Evolutionary conservation across 345 rosid genomes (phyloP).

Genomic region (Brassica carinata): DNA sequence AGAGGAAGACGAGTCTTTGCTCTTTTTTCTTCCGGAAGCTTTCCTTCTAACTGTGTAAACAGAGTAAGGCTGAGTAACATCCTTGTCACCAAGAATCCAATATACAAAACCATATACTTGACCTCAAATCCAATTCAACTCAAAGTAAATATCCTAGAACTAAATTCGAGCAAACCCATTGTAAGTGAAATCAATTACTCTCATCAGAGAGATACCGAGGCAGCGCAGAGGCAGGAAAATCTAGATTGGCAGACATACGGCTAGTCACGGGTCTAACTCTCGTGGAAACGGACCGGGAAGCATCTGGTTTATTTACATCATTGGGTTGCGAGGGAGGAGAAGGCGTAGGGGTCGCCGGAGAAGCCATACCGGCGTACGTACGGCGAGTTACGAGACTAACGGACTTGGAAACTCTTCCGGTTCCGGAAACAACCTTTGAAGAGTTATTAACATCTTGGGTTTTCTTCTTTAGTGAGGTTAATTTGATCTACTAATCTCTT

Average conservation of each 20-base stretch:
- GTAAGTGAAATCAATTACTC: conserved; percentile 16
- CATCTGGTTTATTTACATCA: conserved; percentile 8
- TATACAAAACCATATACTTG: conserved; percentile 26
- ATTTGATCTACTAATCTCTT: conserved; percentile 34
- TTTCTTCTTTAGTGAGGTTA: conserved; percentile 24
- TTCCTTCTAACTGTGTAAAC: conserved; percentile 45
- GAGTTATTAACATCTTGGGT: conserved; percentile 3
- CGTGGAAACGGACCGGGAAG: conserved; percentile 1
- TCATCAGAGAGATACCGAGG: conserved; percentile 16
- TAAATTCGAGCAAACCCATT: background rate
- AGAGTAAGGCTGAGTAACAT: conserved; percentile 39
- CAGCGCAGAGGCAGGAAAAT: conserved; percentile 32
- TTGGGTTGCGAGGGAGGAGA: conserved; percentile 1
- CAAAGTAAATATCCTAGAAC: background rate
- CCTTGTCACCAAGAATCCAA: background rate
- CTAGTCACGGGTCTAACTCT: conserved; percentile 13
- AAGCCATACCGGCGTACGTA: conserved; percentile 20
- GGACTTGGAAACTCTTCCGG: background rate
- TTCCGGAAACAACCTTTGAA: background rate
- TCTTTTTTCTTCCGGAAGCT: conserved; percentile 40
- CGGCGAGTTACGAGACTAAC: conserved; percentile 19
- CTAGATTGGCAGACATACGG: conserved; percentile 32
- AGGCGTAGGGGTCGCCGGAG: conserved; percentile 28
- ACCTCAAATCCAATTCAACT: conserved; percentile 15
- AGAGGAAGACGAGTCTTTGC: conserved; percentile 42